phyloP scores from a whole-genome alignment of 306 rosid genomes.

The Prinsepia uniflora region DNA sequence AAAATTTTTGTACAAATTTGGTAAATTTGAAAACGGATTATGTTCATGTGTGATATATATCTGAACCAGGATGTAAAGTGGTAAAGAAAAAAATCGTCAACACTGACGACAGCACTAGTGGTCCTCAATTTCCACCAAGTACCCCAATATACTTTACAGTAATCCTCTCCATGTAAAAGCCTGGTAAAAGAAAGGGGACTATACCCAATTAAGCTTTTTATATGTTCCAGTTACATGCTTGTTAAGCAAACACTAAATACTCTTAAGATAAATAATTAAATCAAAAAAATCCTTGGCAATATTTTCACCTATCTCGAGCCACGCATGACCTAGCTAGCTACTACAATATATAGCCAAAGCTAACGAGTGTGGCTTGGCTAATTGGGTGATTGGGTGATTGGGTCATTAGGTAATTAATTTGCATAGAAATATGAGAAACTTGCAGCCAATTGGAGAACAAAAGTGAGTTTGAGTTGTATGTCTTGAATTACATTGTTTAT shows the following conservation, averaged over 20 bases:
- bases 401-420: neutral
- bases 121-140: slow-evolving; percentile 9
- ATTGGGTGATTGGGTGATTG: too few relatives aligned
- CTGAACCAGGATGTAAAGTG: neutral
- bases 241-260: slow-evolving; percentile 11
- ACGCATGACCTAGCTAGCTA: slow-evolving; percentile 41
- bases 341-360: slow-evolving; percentile 16
- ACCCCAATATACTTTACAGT: neutral
- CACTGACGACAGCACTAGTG: slow-evolving; percentile 43
- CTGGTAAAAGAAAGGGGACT: neutral
- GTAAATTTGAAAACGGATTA: neutral
- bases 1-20: neutral
- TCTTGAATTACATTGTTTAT: slow-evolving; percentile 46
- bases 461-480: slow-evolving; percentile 40
- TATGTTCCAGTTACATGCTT: neutral
- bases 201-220: neutral
- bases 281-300: neutral
- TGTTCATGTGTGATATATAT: neutral
- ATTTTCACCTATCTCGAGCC: slow-evolving; percentile 71
- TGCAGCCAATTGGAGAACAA: slow-evolving; percentile 59
- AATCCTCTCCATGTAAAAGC: too few relatives aligned
- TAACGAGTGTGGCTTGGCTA: slow-evolving; percentile 36
- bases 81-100: slow-evolving; percentile 32
- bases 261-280: too few relatives aligned
- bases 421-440: slow-evolving; percentile 30